A percentile compares a stretch with the other conserved stretches of the same genome.
These are phyloP conservation scores for Hypoxylon sp. DNA, from an alignment of 2,329 filamentous ascomycete species.

Conservation along the genomic window DNA sequence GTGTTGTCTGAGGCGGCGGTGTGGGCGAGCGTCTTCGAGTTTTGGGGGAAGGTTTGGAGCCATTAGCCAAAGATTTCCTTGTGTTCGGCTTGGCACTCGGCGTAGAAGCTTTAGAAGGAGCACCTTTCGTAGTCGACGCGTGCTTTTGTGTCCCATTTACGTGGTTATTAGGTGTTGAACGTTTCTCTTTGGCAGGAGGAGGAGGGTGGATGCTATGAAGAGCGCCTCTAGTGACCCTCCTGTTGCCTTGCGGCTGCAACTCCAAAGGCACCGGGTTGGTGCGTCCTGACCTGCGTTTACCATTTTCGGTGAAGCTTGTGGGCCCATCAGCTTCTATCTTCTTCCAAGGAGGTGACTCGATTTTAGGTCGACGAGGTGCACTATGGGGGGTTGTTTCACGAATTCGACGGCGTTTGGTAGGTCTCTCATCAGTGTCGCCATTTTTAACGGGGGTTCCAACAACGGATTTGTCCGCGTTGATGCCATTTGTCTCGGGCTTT, in stretches of 20 bases:
- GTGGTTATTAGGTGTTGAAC: slow-evolving; percentile 51
- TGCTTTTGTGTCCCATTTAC: slow-evolving; percentile 50
- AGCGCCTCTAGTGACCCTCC: slow-evolving; percentile 65
- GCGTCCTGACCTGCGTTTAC: slow-evolving; percentile 75
- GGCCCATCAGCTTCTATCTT: slow-evolving; percentile 86
- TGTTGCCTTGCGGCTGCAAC: slow-evolving; percentile 63
- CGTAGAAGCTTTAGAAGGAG: slow-evolving; percentile 45
- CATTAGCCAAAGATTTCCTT: slow-evolving; percentile 43
- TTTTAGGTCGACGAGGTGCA: slow-evolving; percentile 59
- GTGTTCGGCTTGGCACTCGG: slow-evolving; percentile 44
- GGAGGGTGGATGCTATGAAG: slow-evolving; percentile 55
- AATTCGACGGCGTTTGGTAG: slow-evolving; percentile 75
- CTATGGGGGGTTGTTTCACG: slow-evolving; percentile 60
- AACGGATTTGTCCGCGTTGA: slow-evolving; percentile 27
- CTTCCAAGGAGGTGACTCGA: slow-evolving; percentile 93
- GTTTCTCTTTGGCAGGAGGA: slow-evolving; percentile 53
- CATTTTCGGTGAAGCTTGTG: slow-evolving; percentile 83
- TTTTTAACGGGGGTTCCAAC: slow-evolving; percentile 49
- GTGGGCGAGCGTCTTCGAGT: slow-evolving; percentile 59
- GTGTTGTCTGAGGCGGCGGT: slow-evolving; percentile 55
- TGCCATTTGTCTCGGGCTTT: slow-evolving; percentile 38
- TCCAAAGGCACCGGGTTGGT: slow-evolving; percentile 70
- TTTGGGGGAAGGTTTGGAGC: slow-evolving; percentile 45
- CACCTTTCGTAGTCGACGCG: slow-evolving; percentile 51
- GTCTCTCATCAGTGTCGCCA: slow-evolving; percentile 61